Conservation (phyloP, 2,329 filamentous ascomycete genomes). For the Colletotrichum magnum region DNA sequence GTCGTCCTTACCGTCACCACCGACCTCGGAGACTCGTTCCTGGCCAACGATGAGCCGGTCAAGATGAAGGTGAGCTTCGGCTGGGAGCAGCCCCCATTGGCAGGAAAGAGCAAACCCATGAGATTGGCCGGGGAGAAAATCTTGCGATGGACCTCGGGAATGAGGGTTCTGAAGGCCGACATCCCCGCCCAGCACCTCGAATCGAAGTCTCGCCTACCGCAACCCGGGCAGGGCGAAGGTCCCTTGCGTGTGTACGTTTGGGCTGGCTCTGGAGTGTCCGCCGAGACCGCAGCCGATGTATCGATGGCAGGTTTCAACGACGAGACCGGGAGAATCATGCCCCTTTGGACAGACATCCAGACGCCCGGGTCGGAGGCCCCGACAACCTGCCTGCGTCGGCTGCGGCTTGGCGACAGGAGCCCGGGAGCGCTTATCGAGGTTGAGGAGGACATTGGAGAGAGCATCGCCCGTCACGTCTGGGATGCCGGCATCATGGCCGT, state of each 20-base stretch:
- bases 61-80: conserved; percentile 55
- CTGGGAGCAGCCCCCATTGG: conserved; percentile 45
- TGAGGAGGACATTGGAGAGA: conserved; percentile 71
- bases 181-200: conserved; percentile 39
- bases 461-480: conserved; percentile 73
- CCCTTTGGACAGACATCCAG: conserved; percentile 56
- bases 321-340: conserved; percentile 58
- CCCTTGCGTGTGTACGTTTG: conserved; percentile 5
- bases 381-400: conserved; percentile 49
- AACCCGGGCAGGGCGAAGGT: background rate
- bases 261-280: conserved; percentile 4
- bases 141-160: conserved; percentile 49
- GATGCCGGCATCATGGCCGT: conserved; percentile 67
- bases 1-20: conserved; percentile 70
- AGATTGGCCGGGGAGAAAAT: conserved; percentile 38
- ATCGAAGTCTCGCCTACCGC: background rate
- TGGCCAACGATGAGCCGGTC: conserved; percentile 61
- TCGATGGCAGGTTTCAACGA: conserved; percentile 17
- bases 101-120: conserved; percentile 46
- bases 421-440: conserved; percentile 54
- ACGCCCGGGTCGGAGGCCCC: conserved; percentile 32
- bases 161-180: conserved; percentile 54
- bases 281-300: conserved; percentile 16
- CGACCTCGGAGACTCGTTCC: conserved; percentile 69
- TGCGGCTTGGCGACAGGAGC: conserved; percentile 46